Evolutionary conservation across 129 eudicot species (phyloP).

Genomic region (Rutidosis leptorrhynchoides): DNA sequence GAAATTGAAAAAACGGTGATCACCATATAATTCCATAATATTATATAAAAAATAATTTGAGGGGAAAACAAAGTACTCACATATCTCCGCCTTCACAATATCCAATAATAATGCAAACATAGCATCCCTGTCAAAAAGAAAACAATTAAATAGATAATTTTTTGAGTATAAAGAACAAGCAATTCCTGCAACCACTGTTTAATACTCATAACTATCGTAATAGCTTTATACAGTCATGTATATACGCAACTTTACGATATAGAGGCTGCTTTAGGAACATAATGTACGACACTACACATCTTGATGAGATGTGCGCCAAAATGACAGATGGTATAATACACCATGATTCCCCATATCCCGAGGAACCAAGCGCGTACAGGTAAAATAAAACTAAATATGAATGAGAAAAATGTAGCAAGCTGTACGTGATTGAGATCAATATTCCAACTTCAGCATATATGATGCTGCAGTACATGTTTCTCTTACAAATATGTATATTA

Average conservation of each 20-base stretch:
- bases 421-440: background rate
- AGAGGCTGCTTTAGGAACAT: background rate
- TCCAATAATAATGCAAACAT: constrained; percentile 95
- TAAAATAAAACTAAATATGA: background rate
- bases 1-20: constrained; percentile 13
- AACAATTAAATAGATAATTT: background rate
- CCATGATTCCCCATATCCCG: background rate
- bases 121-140: constrained; percentile 78
- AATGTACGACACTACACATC: background rate
- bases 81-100: constrained; percentile 99
- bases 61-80: constrained; percentile 49
- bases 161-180: background rate
- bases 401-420: background rate
- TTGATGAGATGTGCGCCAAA: background rate
- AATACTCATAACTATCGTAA: background rate
- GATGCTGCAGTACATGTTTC: constrained; percentile 6
- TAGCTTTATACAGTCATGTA: background rate
- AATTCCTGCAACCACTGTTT: constrained; percentile 7
- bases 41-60: background rate
- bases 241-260: background rate
- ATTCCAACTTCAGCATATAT: background rate
- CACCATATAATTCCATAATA: constrained; percentile 6
- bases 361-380: background rate
- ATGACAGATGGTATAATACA: background rate
- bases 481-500: background rate